Base-by-base conservation (phyloP, 2,329 filamentous ascomycete genomes). In the Acephala macrosclerotiorum region DNA sequence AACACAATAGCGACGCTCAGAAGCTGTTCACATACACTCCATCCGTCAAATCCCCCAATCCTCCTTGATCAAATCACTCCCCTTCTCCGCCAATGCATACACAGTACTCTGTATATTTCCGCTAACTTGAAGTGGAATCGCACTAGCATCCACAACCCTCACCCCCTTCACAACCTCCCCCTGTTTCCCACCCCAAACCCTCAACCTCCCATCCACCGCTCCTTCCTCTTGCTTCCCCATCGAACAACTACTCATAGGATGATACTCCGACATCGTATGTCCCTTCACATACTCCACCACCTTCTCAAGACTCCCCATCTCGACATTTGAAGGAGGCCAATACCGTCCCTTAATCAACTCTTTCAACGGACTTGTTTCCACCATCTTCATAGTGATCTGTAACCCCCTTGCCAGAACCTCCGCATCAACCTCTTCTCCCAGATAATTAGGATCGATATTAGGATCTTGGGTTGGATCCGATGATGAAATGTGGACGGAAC, bases 231-330 rank as follows among this genome's bases (percentile, higher is more conserved):
- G 91, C 65, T 81, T 85, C 62, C 91, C 80, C 92, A 96, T 96
- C 83, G 92, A 92, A 65, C 91, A 94, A 26, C 91, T 96, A 61
- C 92, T 92, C 20, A 91, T 89, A 0, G 93, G 93, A 80, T 96
- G 93, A 80, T 96, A 96, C 60, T 69, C 58, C 6, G 67, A 68
- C 2, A 26, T 53, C 25, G 47, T 51, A 60, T 67, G 45, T 6
- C 56, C n/a, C 47, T 55, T 68, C 26, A 65, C 47, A 56, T 45
- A 70, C 35, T 62, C 58, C 36, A 47, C 22, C 14, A 35, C 47
- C 20, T 26, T 47, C 33, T 64, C 45, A 20, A 45, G 49, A 25
- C 49, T 47, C 16, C 38, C 40, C 4, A 70, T 5, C 61, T 68
- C 62, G 12, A 66, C 16, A 36, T 35, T 29, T 2, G 65, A 57